Percentiles rank a stretch among this genome's conserved stretches.
phyloP scores from a whole-genome alignment of 31 red algal genomes.

The Bonnemaisonia californica region DNA sequence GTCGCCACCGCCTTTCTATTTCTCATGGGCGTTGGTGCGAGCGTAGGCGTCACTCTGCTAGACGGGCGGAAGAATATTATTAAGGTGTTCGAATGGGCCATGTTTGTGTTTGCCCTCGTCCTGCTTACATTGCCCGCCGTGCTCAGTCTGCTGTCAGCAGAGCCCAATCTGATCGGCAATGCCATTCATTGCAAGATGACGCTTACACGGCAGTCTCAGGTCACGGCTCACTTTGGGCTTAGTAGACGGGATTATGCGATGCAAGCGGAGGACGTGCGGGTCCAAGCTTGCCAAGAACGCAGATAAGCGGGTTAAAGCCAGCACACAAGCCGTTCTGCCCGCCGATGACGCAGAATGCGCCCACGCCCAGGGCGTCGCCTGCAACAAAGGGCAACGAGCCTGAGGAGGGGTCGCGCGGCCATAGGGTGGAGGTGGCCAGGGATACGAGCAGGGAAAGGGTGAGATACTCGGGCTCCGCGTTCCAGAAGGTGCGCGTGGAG shows the following conservation, averaged over 20 bases:
- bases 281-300: too few species aligned
- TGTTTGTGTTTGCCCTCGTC: not conserved
- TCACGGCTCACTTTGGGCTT: conserved; percentile 1
- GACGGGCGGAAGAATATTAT: not conserved
- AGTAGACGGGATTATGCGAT: conserved; percentile 13
- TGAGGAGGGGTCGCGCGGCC: not conserved
- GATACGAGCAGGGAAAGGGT: not conserved
- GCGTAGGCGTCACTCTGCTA: not conserved
- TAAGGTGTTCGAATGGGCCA: not conserved
- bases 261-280: too few species aligned
- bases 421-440: not conserved
- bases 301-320: too few species aligned
- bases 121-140: conserved; percentile 21
- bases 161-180: conserved; percentile 24
- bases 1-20: not conserved
- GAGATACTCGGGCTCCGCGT: not conserved
- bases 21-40: not conserved
- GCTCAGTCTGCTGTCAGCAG: conserved; percentile 4
- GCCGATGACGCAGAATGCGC: too few species aligned
- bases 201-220: conserved; percentile 16
- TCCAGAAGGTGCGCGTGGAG: not conserved
- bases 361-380: not conserved
- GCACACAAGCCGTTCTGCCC: not conserved
- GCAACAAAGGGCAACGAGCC: not conserved
- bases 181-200: conserved; percentile 24